Conservation (phyloP, 805 yeast genomes). For the Ogataea pini region DNA sequence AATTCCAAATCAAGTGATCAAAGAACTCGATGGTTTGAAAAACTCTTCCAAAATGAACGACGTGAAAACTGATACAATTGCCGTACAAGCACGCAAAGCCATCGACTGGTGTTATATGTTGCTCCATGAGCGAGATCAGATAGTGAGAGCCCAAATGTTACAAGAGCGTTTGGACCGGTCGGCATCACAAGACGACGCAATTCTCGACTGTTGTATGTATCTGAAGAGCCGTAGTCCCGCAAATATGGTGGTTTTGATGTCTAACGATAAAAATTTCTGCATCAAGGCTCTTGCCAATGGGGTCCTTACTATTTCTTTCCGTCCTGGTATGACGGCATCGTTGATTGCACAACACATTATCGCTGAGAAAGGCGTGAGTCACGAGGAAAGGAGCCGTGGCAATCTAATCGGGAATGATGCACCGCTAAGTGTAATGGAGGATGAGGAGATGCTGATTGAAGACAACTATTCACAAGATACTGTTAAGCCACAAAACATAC, state of each 20-base stretch:
- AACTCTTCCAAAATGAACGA: slow-evolving; percentile 29
- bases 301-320: slow-evolving; percentile 59
- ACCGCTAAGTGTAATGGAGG: slow-evolving; percentile 16
- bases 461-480: background rate
- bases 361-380: slow-evolving; percentile 31
- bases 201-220: slow-evolving; percentile 79
- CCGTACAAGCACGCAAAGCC: slow-evolving; percentile 62
- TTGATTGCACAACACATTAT: slow-evolving; percentile 44
- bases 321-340: slow-evolving; percentile 45
- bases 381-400: background rate
- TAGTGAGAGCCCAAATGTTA: slow-evolving; percentile 65
- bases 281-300: slow-evolving; percentile 70
- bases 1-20: slow-evolving; percentile 68
- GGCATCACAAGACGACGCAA: slow-evolving; percentile 71
- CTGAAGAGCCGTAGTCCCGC: slow-evolving; percentile 42
- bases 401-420: slow-evolving; percentile 16
- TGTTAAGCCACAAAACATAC: too few relatives aligned
- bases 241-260: slow-evolving; percentile 57
- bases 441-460: slow-evolving; percentile 11
- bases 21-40: slow-evolving; percentile 85
- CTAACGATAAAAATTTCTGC: slow-evolving; percentile 86
- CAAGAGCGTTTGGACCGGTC: slow-evolving; percentile 50
- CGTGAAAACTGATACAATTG: slow-evolving; percentile 18
- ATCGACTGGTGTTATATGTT: slow-evolving; percentile 72
- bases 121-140: slow-evolving; percentile 51